Percentiles rank a stretch among this genome's conserved stretches.
Conservation (phyloP, 805 yeast genomes). For the Candida corydali region DNA sequence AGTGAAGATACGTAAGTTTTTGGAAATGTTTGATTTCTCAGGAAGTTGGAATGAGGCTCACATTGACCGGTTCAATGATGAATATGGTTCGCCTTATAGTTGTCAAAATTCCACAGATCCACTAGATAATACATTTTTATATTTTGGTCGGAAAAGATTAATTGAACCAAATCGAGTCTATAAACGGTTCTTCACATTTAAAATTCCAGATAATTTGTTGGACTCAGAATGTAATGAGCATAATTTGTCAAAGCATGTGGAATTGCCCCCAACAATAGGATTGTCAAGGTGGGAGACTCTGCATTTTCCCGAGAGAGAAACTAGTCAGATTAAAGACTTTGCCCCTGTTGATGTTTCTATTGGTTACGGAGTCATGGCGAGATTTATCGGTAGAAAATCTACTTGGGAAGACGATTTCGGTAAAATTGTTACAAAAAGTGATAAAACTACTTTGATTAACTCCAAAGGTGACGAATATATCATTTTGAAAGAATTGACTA, state of each 20-base stretch:
- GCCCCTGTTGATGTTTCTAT: constrained; percentile 22
- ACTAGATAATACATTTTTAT: constrained; percentile 19
- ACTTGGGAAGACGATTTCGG: constrained; percentile 21
- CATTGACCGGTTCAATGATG: constrained; percentile 30
- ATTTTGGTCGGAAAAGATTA: constrained; percentile 13
- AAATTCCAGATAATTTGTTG: constrained; percentile 31
- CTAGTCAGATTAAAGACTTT: constrained; percentile 22
- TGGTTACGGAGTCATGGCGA: constrained; percentile 30
- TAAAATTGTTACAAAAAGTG: constrained; percentile 9
- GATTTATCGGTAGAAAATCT: constrained; percentile 37
- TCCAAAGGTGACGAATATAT: constrained; percentile 37
- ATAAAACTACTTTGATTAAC: constrained; percentile 25
- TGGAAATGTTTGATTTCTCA: constrained; percentile 47
- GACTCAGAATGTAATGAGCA: constrained; percentile 36
- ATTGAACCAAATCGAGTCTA: constrained; percentile 21
- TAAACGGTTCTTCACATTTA: constrained; percentile 40
- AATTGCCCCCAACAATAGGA: constrained; percentile 35
- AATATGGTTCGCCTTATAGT: constrained; percentile 11
- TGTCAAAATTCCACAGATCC: constrained; percentile 22
- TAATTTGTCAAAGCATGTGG: constrained; percentile 25
- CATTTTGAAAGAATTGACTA: constrained; percentile 28
- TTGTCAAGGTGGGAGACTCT: constrained; percentile 13
- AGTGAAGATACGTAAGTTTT: constrained; percentile 25
- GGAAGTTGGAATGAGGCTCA: constrained; percentile 46
- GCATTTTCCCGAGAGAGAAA: constrained; percentile 8